Conservation (phyloP, 495 filamentous ascomycete species). For the Pseudoneurospora amorphoporcata region DNA sequence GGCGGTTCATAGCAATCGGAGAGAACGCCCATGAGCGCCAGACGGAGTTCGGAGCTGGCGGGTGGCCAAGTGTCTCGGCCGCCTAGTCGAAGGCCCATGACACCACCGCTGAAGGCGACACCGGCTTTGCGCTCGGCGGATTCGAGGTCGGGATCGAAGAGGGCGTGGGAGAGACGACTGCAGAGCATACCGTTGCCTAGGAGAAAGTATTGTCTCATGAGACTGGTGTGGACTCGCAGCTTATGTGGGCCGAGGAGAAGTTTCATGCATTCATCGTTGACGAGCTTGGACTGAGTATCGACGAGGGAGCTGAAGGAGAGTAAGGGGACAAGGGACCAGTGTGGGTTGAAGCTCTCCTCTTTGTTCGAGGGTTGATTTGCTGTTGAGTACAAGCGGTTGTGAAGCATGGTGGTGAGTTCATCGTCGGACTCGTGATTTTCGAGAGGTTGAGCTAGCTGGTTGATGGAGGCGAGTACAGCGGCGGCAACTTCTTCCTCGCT, state of each 20-base stretch:
- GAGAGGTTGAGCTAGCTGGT: conserved; percentile 28
- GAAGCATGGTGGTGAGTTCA: conserved; percentile 21
- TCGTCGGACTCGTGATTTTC: conserved; percentile 14
- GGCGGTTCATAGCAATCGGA: conserved; percentile 54
- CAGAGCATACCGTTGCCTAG: conserved; percentile 77
- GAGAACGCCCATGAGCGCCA: conserved; percentile 80
- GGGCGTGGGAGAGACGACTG: conserved; percentile 64
- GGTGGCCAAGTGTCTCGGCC: conserved; percentile 79
- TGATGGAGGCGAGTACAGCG: conserved; percentile 41
- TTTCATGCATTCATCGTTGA: conserved; percentile 68
- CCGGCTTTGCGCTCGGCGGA: conserved; percentile 64
- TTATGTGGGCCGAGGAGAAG: conserved; percentile 68
- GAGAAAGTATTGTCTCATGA: conserved; percentile 74
- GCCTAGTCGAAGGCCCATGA: conserved; percentile 72
- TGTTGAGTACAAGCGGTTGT: conserved; percentile 14
- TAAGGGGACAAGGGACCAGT: conserved; percentile 57
- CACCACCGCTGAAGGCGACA: conserved; percentile 54
- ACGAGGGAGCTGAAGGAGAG: conserved; percentile 71
- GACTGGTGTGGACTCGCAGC: conserved; percentile 60
- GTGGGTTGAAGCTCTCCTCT: conserved; percentile 47
- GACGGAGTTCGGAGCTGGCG: conserved; percentile 78
- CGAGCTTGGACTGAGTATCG: conserved; percentile 58
- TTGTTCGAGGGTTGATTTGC: neutral
- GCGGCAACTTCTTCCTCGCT: conserved; percentile 38
- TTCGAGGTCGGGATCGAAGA: conserved; percentile 79